phyloP scores from a whole-genome alignment of 2,329 filamentous ascomycete genomes.

The Lecanicillium sp. region DNA sequence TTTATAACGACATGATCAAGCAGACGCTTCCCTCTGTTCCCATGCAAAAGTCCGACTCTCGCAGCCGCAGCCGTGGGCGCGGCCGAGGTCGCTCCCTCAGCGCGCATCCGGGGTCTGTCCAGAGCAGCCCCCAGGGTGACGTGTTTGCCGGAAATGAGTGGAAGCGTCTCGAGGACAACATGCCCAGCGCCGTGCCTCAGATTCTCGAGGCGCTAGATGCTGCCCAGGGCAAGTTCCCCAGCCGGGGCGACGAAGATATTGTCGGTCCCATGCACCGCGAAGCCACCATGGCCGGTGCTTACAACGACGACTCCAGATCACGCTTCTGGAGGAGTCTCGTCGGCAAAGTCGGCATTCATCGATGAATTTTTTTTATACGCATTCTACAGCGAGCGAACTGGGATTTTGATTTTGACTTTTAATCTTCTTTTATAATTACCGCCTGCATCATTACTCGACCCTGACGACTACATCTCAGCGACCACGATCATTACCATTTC shows the following conservation, averaged over 20 bases:
- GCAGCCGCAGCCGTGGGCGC: slow-evolving; percentile 35
- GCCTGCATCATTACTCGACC: not conserved
- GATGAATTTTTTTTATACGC: slow-evolving; percentile 12
- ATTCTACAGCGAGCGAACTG: not conserved
- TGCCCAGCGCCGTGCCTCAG: slow-evolving; percentile 60
- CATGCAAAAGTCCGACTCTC: slow-evolving; percentile 23
- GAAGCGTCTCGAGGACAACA: slow-evolving; percentile 45
- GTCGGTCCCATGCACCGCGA: slow-evolving; percentile 81
- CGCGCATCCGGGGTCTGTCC: slow-evolving; percentile 34
- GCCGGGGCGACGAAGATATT: slow-evolving; percentile 84
- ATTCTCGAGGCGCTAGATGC: slow-evolving; percentile 63
- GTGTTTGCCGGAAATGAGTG: slow-evolving; percentile 38
- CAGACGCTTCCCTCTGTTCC: slow-evolving; percentile 35
- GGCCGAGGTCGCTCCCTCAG: slow-evolving; percentile 33
- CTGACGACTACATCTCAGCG: slow-evolving; percentile 14
- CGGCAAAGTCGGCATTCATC: slow-evolving; percentile 36
- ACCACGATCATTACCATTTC: no score
- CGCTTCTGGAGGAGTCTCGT: slow-evolving; percentile 45
- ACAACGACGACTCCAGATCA: slow-evolving; percentile 38
- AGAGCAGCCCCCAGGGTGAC: slow-evolving; percentile 30
- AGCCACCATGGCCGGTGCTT: slow-evolving; percentile 43
- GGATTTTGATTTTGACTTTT: not conserved
- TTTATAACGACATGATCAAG: slow-evolving; percentile 59
- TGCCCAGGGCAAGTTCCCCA: slow-evolving; percentile 73
- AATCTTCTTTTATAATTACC: not conserved